Base-by-base conservation (phyloP, 306 rosid species). In the Ceratonia siliqua region DNA sequence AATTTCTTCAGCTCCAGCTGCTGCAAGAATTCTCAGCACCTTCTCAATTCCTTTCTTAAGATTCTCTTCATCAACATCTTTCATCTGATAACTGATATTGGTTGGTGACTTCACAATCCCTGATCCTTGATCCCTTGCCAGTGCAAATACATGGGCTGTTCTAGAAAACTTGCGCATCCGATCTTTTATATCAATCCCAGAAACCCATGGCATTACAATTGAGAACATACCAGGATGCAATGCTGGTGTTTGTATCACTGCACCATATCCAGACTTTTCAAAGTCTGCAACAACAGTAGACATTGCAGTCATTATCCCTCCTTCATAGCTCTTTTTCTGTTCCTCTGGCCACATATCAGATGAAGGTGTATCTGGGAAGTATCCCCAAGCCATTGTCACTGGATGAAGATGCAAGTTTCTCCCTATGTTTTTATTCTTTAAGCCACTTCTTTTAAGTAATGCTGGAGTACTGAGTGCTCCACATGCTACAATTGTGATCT, bases 271-370 rank as follows among this genome's bases (percentile, higher is more conserved):
- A 10, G 96, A 86, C 38, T 74, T 74, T 3, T 86, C 85, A 55
- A 85, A 62, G 48, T 87, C 89, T 0, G 86, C 92, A 9, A 68
- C 89, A 49, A 87, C 90, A 0, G 88, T 62, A 2, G 95, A 93
- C 95, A 93, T 93, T 72, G 95, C 89, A 64, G 96, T 93, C 96
- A 93, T 89, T 77, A 90, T 90, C 62, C 92, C 98, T 73, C 98
- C 96, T 77, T 93, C 95, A 35, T 83, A 93, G 85, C 96, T 90
- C 82, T 83, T 92, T 59, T 88, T 90, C 49, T 76, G 52, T 63
- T 72, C 5, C 78, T 85, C 86, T 6, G 90, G 91, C 93, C 93
- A 83, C 36, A 65, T 74, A 64, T 87, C 74, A 10, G 81, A 18
- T 24, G 35, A 69, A 12, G 81, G 42, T 61, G 75, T 36, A 24